Base-by-base conservation (phyloP, 257 asterid species). In the Scutellaria barbata region DNA sequence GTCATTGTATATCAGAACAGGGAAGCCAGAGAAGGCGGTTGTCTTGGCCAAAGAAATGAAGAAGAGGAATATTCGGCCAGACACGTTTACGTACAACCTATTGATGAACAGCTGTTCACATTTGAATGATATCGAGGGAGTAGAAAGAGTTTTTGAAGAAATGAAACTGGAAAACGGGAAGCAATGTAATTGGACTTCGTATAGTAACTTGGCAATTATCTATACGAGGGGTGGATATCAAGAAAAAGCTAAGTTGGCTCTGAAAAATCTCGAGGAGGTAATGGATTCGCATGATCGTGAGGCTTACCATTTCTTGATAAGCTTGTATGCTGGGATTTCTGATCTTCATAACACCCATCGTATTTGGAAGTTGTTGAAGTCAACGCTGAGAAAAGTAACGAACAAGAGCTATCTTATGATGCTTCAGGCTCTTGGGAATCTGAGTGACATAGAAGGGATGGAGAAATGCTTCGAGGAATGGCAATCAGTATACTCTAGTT, bases 391-490 rank as follows among this genome's bases (percentile, higher is more conserved):
- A 52, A 72, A 70, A 7, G 77, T 78, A 72, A 86, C 90, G 65
- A 92, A 88, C 68, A 56, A 69, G 74, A 92, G 90, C 76, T 90
- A 85, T 82, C 87, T 87, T 20, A 78, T 79, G 60, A 74, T 88
- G 91, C 85, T 88, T 71, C 89, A 84, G 54, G 86, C 96, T 74
- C 85, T 92, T n/a, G 69, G 68, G 62, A 92, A 78, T 51, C 76
- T 81, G 69, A 66, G 79, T 10, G 97, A 92, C 64, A 69, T 87
- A 1, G 75, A 74, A 30, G 93, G 90, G 55, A 42, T 90, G 82
- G 78, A 87, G 85, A 81, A 84, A 75, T 83, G 85, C 83, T 90
- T 74, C 14, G 69, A 76, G 73, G 98, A 92, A 76, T 92, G 98
- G 97, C 92, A 82, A 76, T 82, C 84, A 5, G 72, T 53, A 10